phyloP scores from a whole-genome alignment of 2,329 filamentous ascomycete genomes.

The Pseudogymnoascus pannorum region DNA sequence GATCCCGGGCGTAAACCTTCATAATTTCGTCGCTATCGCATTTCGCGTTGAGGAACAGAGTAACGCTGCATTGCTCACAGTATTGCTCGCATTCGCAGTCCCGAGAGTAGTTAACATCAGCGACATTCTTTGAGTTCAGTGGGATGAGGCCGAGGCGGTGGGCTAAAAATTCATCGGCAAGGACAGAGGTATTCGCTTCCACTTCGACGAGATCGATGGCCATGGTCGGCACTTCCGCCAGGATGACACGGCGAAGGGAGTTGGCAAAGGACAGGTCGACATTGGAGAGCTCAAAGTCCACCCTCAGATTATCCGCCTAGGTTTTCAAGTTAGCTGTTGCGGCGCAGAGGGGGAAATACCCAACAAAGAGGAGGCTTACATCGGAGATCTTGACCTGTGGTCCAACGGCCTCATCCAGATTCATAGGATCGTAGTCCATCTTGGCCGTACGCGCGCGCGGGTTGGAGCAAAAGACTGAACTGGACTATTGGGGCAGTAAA shows the following conservation, averaged over 20 bases:
- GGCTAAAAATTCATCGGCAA: slow-evolving; percentile 91
- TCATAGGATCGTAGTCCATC: slow-evolving; percentile 43
- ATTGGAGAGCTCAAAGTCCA: slow-evolving; percentile 86
- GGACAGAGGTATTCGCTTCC: slow-evolving; percentile 86
- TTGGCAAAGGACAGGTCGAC: slow-evolving; percentile 91
- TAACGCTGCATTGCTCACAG: slow-evolving; percentile 86
- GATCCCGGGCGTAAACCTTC: slow-evolving; percentile 86
- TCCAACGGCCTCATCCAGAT: slow-evolving; percentile 37
- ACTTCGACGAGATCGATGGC: slow-evolving; percentile 94
- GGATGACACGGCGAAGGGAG: slow-evolving; percentile 80
- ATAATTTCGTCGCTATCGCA: slow-evolving; percentile 83
- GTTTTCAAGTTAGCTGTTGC: not conserved
- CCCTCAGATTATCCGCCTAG: slow-evolving; percentile 70
- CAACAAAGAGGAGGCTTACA: slow-evolving; percentile 23
- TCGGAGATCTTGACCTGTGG: slow-evolving; percentile 41
- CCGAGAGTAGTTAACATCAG: slow-evolving; percentile 76
- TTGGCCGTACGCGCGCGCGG: slow-evolving; percentile 16
- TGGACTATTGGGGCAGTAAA: not conserved
- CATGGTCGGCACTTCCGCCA: slow-evolving; percentile 89
- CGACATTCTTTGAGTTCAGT: slow-evolving; percentile 74
- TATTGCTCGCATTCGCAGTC: slow-evolving; percentile 96
- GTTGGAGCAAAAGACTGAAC: not conserved
- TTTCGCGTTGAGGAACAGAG: slow-evolving; percentile 74
- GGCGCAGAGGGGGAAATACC: not conserved
- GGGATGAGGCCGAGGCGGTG: slow-evolving; percentile 89